Percentiles rank a stretch among this genome's conserved stretches.
phyloP scores from a whole-genome alignment of 106 monocot genomes.

The Xerophyta viscosa region DNA sequence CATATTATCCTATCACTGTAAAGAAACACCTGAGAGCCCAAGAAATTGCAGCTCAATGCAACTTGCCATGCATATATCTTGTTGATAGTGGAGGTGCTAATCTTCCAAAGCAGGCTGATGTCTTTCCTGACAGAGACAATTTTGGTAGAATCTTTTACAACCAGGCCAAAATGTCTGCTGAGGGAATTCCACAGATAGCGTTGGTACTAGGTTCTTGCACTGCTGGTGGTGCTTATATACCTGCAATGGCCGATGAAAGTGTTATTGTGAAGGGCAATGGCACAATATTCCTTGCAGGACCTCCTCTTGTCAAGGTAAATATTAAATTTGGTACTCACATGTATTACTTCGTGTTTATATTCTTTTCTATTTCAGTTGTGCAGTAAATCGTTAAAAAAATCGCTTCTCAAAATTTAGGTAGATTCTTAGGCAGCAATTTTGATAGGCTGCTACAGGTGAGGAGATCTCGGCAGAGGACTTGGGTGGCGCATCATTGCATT shows the following conservation, averaged over 20 bases:
- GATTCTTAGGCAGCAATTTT: constrained; percentile 53
- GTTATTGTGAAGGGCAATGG: constrained; percentile 98
- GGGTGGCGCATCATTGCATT: constrained; percentile 93
- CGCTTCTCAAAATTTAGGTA: constrained; percentile 32
- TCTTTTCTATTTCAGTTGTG: neutral
- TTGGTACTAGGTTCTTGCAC: constrained; percentile 96
- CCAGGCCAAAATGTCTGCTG: constrained; percentile 93
- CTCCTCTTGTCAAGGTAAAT: constrained; percentile 96
- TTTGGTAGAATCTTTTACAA: constrained; percentile 99
- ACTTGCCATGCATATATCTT: constrained; percentile 87
- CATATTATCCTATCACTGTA: constrained; percentile 95
- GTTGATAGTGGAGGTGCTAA: constrained; percentile 99
- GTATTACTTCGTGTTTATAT: neutral
- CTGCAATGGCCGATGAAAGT: constrained; percentile 99
- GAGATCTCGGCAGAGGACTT: constrained; percentile 96
- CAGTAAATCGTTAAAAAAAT: constrained; percentile 11
- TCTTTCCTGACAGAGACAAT: constrained; percentile 96
- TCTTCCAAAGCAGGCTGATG: constrained; percentile 93
- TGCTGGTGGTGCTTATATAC: constrained; percentile 98
- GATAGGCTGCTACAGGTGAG: constrained; percentile 99
- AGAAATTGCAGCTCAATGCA: constrained; percentile 87
- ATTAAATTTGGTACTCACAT: neutral
- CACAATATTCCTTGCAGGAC: constrained; percentile 96
- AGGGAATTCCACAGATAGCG: constrained; percentile 95
- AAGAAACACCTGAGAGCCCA: constrained; percentile 98